Evolutionary conservation across 78 protist genomes (phyloP), one percentile per base, ranked within the genome.

Genomic region (Tieghemostelium lacteum): DNA sequence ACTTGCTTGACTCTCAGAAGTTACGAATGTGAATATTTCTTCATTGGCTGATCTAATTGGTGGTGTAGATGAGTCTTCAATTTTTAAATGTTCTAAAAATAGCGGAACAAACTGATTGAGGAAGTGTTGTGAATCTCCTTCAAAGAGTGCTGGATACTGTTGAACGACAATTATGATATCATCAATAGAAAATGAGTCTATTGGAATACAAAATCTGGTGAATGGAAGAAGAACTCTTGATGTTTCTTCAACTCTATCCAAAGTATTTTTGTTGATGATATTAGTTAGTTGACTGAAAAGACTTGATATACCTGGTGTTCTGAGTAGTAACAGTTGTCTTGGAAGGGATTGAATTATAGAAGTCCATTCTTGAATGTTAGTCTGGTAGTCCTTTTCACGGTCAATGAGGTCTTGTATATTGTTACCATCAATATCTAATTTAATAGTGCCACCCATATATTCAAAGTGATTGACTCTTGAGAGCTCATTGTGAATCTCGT

Each of bases 291-390:
- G 19, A 17, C 40, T 34, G 55, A 52, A 50, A 24, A 83, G 37
- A 33, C 78, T 58, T 1, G 91, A 83, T 1, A 83, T 52, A 31
- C 91, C 91, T 28, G 42, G 76, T 24, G 49, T 57, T 29, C 78
- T 37, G 14, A 83, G 42, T 20, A 83, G 34, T 52, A 76, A 37
- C 1, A 83, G 4, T 29, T 74, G 3, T 24, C 20, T 36, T 29
- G 71, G 55, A 39, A 83, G 63, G 12, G 42, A n/a, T 12, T 83
- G 33, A 16, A 83, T 69, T 14, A 33, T 20, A 33, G 14, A 33
- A 29, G 31, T 58, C 91, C 91, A 83, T 6, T 24, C 3, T 0
- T 69, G n/a, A 16, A 83, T 33, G 5, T 69, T 49, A 6, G 42
- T 7, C 16, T 29, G 16, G n/a, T 39, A 57, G 1, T 26, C 4